These are phyloP conservation scores for Chaetomium globosum DNA, from an alignment of 2,329 filamentous ascomycete species.

Conservation along the genomic window DNA sequence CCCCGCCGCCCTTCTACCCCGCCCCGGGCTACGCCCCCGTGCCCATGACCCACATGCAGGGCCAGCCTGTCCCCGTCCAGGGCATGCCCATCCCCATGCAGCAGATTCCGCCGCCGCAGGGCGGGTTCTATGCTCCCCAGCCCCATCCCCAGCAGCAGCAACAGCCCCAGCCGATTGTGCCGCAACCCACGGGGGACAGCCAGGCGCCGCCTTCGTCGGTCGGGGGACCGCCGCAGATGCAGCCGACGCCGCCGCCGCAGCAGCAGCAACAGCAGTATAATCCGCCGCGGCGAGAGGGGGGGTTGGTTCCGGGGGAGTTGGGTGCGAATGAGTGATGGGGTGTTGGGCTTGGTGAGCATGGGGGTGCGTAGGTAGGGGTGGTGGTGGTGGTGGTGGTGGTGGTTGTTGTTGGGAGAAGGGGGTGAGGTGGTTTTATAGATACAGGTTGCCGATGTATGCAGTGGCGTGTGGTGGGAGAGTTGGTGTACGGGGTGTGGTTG, in stretches of 20 bases:
- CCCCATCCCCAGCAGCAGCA: conserved; percentile 3
- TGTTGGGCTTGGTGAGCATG: neutral
- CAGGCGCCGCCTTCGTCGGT: neutral
- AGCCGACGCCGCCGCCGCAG: neutral
- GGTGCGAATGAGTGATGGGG: neutral
- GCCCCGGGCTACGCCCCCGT: neutral
- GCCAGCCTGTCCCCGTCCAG: conserved; percentile 2
- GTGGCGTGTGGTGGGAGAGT: too few relatives aligned
- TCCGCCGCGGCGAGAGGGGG: neutral
- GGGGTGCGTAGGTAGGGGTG: too few relatives aligned
- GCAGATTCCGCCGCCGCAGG: neutral
- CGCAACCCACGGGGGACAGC: conserved; percentile 5
- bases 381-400: neutral
- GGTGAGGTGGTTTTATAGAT: too few relatives aligned
- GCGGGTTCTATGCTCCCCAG: neutral
- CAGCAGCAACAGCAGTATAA: neutral
- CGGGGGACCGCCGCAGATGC: neutral
- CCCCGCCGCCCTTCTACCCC: neutral
- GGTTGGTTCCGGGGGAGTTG: neutral
- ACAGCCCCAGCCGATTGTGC: conserved; percentile 3
- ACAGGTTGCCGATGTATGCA: too few relatives aligned
- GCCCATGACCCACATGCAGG: neutral
- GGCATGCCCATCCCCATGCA: neutral
- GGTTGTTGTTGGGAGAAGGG: too few relatives aligned
- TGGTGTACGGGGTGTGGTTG: neutral